Conservation (phyloP, 2,329 filamentous ascomycete species). For the Botryosphaeria dothidea region DNA sequence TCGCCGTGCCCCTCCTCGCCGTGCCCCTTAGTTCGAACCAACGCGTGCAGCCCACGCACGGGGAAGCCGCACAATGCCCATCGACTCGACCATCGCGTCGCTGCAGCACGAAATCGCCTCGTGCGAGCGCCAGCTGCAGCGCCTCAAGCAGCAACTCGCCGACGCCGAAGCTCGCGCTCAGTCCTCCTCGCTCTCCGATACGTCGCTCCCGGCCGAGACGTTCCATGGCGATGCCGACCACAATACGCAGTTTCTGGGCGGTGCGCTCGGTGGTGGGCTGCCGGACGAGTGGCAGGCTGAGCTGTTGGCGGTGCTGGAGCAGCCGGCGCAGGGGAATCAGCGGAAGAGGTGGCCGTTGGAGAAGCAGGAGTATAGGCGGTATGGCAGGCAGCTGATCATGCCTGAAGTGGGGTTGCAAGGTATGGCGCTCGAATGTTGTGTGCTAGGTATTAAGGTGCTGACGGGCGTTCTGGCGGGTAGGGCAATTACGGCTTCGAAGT, state of each 20-base stretch:
- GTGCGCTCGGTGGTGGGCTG: slow-evolving; percentile 43
- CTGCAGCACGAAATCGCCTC: slow-evolving; percentile 45
- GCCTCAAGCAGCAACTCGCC: slow-evolving; percentile 43
- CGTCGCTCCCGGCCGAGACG: slow-evolving; percentile 22
- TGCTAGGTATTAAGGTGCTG: neutral
- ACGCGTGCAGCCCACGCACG: no score
- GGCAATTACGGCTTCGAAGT: slow-evolving; percentile 71
- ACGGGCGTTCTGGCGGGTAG: slow-evolving; percentile 43
- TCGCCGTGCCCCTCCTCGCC: neutral
- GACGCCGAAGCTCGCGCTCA: slow-evolving; percentile 40
- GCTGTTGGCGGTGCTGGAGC: slow-evolving; percentile 39
- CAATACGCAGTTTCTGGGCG: slow-evolving; percentile 27
- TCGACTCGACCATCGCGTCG: slow-evolving; percentile 28
- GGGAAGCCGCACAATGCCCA: no score
- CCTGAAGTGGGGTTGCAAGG: slow-evolving; percentile 76
- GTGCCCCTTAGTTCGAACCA: no score
- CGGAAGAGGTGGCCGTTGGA: slow-evolving; percentile 63
- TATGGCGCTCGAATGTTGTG: slow-evolving; percentile 32
- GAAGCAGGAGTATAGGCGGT: slow-evolving; percentile 76
- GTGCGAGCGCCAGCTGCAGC: slow-evolving; percentile 43
- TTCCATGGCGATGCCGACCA: slow-evolving; percentile 27
- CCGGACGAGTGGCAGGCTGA: slow-evolving; percentile 46
- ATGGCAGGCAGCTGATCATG: slow-evolving; percentile 89
- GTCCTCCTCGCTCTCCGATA: slow-evolving; percentile 26
- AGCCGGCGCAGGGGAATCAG: slow-evolving; percentile 24